Percentiles rank a stretch among this genome's conserved stretches.
phyloP scores from a whole-genome alignment of 352 stramenopile species.

The Globisporangium sylvaticum region DNA sequence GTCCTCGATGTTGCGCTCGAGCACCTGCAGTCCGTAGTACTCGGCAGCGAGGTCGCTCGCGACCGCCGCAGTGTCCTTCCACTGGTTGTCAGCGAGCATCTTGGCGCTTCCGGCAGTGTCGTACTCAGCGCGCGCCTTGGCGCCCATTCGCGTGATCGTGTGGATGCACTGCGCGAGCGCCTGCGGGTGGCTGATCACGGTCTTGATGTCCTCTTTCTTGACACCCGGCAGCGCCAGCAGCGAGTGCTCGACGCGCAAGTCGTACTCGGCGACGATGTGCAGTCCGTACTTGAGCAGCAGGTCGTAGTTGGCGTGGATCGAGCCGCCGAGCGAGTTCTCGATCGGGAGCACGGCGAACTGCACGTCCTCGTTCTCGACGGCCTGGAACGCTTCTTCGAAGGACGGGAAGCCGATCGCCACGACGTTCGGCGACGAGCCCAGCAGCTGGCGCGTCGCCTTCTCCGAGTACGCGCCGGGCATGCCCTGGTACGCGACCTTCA shows the following conservation, averaged over 20 bases:
- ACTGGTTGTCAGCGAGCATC: constrained; percentile 91
- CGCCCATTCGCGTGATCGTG: constrained; percentile 88
- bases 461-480: constrained; percentile 97
- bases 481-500: constrained; percentile 95
- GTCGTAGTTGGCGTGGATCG: constrained; percentile 95
- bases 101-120: constrained; percentile 97
- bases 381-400: constrained; percentile 55
- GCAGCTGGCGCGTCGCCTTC: constrained; percentile 93
- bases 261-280: constrained; percentile 61
- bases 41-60: constrained; percentile 93
- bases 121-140: constrained; percentile 87
- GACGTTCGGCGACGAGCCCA: constrained; percentile 62
- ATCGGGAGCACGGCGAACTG: constrained; percentile 94
- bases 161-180: constrained; percentile 95
- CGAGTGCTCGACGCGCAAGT: constrained; percentile 89
- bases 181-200: constrained; percentile 95
- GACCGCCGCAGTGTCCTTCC: constrained; percentile 88
- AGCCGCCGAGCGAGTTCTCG: constrained; percentile 93
- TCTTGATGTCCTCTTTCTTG: constrained; percentile 89
- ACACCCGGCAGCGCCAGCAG: constrained; percentile 89
- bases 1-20: constrained; percentile 87
- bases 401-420: constrained; percentile 52
- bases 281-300: constrained; percentile 68
- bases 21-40: constrained; percentile 91
- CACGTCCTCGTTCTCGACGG: constrained; percentile 72